A percentile compares a stretch with the other conserved stretches of the same genome.
Evolutionary conservation across 768 basidiomycete species (phyloP).

Genomic region (Neoboletus magnificus): DNA sequence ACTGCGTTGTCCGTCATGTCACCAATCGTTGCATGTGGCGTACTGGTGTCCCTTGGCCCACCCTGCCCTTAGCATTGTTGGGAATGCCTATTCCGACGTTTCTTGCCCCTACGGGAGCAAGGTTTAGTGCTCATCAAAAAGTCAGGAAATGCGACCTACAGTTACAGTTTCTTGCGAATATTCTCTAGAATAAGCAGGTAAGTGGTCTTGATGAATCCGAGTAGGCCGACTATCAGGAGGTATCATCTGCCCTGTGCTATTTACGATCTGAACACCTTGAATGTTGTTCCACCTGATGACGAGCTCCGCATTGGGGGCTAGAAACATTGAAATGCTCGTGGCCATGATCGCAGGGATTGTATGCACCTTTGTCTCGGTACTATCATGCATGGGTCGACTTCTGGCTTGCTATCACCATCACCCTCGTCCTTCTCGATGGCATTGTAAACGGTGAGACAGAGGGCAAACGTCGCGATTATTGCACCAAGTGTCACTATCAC

Average conservation of each 20-base stretch:
- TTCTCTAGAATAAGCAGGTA: neutral
- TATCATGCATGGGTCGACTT: too few relatives aligned
- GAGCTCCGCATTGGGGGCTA: neutral
- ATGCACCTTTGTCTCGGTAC: too few relatives aligned
- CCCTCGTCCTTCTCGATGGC: neutral
- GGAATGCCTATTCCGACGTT: too few relatives aligned
- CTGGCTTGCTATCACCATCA: neutral
- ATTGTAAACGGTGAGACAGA: neutral
- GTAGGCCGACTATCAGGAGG: neutral
- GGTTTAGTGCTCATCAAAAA: neutral
- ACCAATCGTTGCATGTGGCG: too few relatives aligned
- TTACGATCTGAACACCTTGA: neutral
- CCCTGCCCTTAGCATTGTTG: too few relatives aligned
- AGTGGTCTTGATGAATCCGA: neutral
- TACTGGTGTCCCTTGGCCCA: too few relatives aligned
- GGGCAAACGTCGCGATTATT: neutral
- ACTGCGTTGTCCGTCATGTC: too few relatives aligned
- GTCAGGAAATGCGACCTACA: neutral
- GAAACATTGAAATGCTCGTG: neutral
- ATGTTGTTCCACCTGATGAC: neutral
- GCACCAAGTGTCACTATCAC: neutral
- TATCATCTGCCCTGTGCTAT: neutral
- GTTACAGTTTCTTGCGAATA: neutral
- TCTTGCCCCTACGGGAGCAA: neutral
- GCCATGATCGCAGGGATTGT: neutral